Base-by-base conservation (phyloP, 129 eudicot genomes). In the Pittosporum tobira region DNA sequence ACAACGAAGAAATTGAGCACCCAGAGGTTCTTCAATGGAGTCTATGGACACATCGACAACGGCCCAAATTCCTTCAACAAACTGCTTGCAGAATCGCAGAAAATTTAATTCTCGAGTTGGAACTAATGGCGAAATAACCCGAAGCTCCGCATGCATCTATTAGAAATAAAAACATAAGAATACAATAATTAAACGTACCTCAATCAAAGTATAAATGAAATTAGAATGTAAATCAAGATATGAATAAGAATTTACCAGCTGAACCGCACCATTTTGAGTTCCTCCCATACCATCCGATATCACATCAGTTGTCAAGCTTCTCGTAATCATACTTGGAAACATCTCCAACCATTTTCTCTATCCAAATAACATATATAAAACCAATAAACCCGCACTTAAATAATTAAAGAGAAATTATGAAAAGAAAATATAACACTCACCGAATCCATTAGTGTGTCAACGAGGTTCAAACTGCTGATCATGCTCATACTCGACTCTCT, bases 201-300 rank as follows among this genome's bases (percentile, higher is more conserved):
- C n/a, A n/a, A n/a, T n/a, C n/a, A n/a, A n/a, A n/a, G n/a, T n/a
- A n/a, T n/a, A n/a, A n/a, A n/a, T n/a, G n/a, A n/a, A n/a, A n/a
- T n/a, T n/a, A n/a, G n/a, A n/a, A n/a, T n/a, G n/a, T n/a, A n/a
- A n/a, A n/a, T n/a, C n/a, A n/a, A n/a, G n/a, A n/a, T 34, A 34
- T 9, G 10, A 51, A 38, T 21, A 20, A 66, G 13, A 34, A 40
- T 40, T 56, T 86, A 91, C 99, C 94, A 91, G 73, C 57, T 91
- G 96, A 74, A 91, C 96, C 74, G 99, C 96, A 74, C 99, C 99
- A 57, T 84, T 91, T 67, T 96, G 76, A 29, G 96, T 80, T 55
- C 96, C 99, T 57, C 99, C 99, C 99, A 91, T 91, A 27, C 99
- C 99, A 81, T 66, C 83, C 28, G 96, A 83, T 31, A 91, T 87